These are phyloP conservation scores for Colletotrichum incanum DNA, from an alignment of 2,329 filamentous ascomycete species.

Conservation along the genomic window DNA sequence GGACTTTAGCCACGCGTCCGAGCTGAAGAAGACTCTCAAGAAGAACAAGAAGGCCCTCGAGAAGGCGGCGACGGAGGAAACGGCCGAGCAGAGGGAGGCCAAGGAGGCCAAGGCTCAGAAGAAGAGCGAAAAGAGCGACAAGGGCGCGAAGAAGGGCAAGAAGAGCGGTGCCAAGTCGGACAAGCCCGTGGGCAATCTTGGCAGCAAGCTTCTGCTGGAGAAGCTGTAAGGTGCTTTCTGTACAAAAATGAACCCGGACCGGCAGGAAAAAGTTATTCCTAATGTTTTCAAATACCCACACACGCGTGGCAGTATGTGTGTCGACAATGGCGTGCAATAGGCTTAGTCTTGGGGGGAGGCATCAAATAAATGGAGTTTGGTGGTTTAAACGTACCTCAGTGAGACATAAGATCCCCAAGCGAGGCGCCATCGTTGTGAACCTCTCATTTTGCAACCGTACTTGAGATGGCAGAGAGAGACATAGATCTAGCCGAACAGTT, in stretches of 20 bases:
- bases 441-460: conserved; percentile 11
- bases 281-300: conserved; percentile 39
- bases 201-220: conserved; percentile 73
- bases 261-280: conserved; percentile 36
- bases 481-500: not conserved
- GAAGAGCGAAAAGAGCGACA: conserved; percentile 55
- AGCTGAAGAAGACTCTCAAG: conserved; percentile 79
- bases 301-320: conserved; percentile 29
- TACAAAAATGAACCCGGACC: conserved; percentile 26
- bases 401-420: conserved; percentile 3
- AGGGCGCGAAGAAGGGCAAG: conserved; percentile 59
- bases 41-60: conserved; percentile 81
- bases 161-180: conserved; percentile 60
- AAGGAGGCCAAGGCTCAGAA: conserved; percentile 65
- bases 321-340: conserved; percentile 33
- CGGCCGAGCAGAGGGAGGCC: conserved; percentile 66
- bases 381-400: not conserved
- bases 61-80: conserved; percentile 75
- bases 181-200: conserved; percentile 71
- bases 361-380: conserved; percentile 33
- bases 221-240: conserved; percentile 59
- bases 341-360: conserved; percentile 25
- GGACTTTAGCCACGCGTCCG: conserved; percentile 77
- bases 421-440: not conserved
- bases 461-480: not conserved